A percentile compares a stretch with the other conserved stretches of the same genome.
These are phyloP conservation scores for Arctium lappa DNA, from an alignment of 129 eudicot genomes.

Conservation along the genomic window DNA sequence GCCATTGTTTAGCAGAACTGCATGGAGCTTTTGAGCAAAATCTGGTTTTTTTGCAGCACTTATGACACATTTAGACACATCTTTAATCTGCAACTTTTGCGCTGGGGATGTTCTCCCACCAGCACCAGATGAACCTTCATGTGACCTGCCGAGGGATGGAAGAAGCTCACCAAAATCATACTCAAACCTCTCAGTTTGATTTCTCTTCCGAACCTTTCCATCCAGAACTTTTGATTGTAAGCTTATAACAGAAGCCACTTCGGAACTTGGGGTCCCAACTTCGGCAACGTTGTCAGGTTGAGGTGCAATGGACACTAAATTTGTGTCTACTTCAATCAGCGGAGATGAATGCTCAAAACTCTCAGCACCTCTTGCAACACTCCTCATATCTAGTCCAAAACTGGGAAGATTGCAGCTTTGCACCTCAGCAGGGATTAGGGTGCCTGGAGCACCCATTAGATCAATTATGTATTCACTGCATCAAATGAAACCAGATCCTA, in stretches of 20 bases:
- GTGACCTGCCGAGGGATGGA: slow-evolving; percentile 31
- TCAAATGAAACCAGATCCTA: slow-evolving; percentile 29
- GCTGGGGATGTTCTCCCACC: slow-evolving; percentile 44
- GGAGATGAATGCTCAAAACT: slow-evolving; percentile 17
- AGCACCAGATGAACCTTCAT: slow-evolving; percentile 26
- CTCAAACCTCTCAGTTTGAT: slow-evolving; percentile 38
- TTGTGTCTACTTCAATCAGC: slow-evolving; percentile 24
- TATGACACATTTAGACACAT: slow-evolving; percentile 49
- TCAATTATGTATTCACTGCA: slow-evolving; percentile 90
- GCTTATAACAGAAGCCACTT: slow-evolving; percentile 26
- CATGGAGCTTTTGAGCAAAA: slow-evolving; percentile 50
- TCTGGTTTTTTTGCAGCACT: slow-evolving; percentile 63
- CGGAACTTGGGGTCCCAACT: slow-evolving; percentile 29
- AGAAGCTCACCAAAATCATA: slow-evolving; percentile 44
- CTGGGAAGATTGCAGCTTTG: slow-evolving; percentile 55
- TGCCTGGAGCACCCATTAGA: slow-evolving; percentile 94
- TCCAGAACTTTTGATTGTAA: slow-evolving; percentile 15
- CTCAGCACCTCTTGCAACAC: slow-evolving; percentile 22
- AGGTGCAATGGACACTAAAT: slow-evolving; percentile 26
- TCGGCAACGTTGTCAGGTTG: slow-evolving; percentile 17
- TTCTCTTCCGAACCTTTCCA: slow-evolving; percentile 15
- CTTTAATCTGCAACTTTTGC: slow-evolving; percentile 43
- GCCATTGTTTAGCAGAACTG: slow-evolving; percentile 46
- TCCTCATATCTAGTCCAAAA: slow-evolving; percentile 46
- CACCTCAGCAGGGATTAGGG: slow-evolving; percentile 81